These are phyloP conservation scores for Ganoderma sinense DNA, from an alignment of 1,284 basidiomycete genomes.

Conservation along the genomic window DNA sequence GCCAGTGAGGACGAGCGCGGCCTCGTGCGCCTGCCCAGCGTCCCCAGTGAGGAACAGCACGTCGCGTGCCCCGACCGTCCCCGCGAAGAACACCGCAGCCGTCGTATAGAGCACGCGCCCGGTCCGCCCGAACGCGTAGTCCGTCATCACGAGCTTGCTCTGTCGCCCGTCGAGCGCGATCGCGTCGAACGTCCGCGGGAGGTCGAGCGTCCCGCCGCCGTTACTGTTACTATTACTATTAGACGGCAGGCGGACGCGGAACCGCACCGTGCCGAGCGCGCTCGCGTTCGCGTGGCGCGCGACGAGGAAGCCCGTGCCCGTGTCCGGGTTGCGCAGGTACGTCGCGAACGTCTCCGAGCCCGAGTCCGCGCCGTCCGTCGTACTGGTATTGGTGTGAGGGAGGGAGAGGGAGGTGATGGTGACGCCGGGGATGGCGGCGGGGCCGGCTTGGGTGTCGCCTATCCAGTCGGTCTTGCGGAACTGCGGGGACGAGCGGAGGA, in stretches of 20 bases:
- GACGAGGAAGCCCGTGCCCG: constrained; percentile 71
- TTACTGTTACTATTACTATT: too few species aligned
- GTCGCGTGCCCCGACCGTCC: constrained; percentile 70
- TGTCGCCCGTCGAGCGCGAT: constrained; percentile 74
- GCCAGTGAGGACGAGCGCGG: constrained; percentile 57
- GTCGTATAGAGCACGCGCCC: constrained; percentile 69
- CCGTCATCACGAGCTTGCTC: constrained; percentile 75
- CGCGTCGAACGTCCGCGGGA: constrained; percentile 58
- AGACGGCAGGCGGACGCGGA: constrained; percentile 62
- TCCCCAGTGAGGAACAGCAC: constrained; percentile 76
- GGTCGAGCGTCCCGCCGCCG: constrained; percentile 54
- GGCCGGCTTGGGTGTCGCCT: constrained; percentile 56
- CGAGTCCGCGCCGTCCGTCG: too few species aligned
- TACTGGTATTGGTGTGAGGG: too few species aligned
- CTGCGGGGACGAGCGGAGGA: constrained; percentile 76
- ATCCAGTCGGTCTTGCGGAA: constrained; percentile 82
- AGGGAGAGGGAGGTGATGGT: constrained; percentile 43
- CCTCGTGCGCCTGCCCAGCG: constrained; percentile 65
- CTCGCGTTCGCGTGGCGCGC: constrained; percentile 69
- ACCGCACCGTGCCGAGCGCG: constrained; percentile 40
- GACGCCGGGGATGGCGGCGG: constrained; percentile 52
- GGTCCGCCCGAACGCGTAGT: constrained; percentile 66
- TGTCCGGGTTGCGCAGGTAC: constrained; percentile 72
- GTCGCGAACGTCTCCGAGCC: constrained; percentile 58
- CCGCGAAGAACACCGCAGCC: constrained; percentile 72